Conservation (phyloP, 371 early-diverging fungal species). For the Apophysomyces variabilis region DNA sequence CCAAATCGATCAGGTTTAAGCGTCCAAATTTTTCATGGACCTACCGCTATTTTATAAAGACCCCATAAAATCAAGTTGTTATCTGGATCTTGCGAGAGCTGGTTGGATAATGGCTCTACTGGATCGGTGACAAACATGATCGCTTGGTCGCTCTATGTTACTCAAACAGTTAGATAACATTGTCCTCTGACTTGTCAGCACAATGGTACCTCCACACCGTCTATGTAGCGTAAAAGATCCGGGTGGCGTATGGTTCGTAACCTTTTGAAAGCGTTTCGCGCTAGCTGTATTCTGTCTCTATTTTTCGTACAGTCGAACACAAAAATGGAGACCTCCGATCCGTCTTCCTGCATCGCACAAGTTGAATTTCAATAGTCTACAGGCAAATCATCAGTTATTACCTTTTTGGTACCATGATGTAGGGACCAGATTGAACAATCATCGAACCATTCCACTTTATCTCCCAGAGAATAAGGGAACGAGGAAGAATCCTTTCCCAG, state of each 20-base stretch:
- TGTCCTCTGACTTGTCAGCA: background rate
- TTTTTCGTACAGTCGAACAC: slow-evolving; percentile 77
- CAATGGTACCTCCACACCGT: slow-evolving; percentile 79
- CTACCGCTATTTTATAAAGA: slow-evolving; percentile 87
- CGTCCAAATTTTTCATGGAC: slow-evolving; percentile 17
- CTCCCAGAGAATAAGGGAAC: slow-evolving; percentile 81
- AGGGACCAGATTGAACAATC: slow-evolving; percentile 78
- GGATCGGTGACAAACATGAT: slow-evolving; percentile 93
- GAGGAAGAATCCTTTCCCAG: slow-evolving; percentile 72
- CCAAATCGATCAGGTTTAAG: background rate
- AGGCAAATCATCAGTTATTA: slow-evolving; percentile 29
- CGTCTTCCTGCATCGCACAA: slow-evolving; percentile 60
- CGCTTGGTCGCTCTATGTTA: slow-evolving; percentile 72
- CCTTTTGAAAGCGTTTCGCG: slow-evolving; percentile 87
- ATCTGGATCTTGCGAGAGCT: slow-evolving; percentile 60
- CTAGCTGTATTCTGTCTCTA: slow-evolving; percentile 72
- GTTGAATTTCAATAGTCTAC: background rate
- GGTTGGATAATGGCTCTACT: slow-evolving; percentile 74
- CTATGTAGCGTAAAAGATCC: slow-evolving; percentile 81
- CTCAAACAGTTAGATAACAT: background rate
- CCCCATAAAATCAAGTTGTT: slow-evolving; percentile 82
- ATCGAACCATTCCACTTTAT: slow-evolving; percentile 65
- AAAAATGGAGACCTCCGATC: slow-evolving; percentile 84
- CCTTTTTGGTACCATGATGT: slow-evolving; percentile 82
- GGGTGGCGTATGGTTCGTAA: slow-evolving; percentile 93